phyloP scores from a whole-genome alignment of 169 alveolate genomes.

The Plasmodium sp. region DNA sequence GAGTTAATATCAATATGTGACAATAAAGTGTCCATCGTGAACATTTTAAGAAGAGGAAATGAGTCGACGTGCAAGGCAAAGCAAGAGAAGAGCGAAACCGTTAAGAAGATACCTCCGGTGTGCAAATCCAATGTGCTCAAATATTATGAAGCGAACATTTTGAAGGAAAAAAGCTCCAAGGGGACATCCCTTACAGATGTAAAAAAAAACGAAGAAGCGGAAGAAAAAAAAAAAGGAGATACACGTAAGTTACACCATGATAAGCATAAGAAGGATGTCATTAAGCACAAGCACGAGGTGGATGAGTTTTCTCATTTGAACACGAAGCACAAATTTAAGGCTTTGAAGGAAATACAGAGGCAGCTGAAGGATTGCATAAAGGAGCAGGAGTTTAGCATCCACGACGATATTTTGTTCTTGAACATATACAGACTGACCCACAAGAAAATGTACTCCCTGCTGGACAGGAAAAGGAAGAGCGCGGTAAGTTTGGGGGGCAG shows the following conservation, averaged over 20 bases:
- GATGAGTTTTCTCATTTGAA: slow-evolving; percentile 20
- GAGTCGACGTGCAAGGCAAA: not conserved
- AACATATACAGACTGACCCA: slow-evolving; percentile 57
- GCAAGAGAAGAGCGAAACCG: not conserved
- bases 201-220: not conserved
- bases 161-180: slow-evolving; percentile 5
- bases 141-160: slow-evolving; percentile 51
- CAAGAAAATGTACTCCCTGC: slow-evolving; percentile 37
- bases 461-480: slow-evolving; percentile 13
- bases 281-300: not conserved
- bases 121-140: slow-evolving; percentile 36
- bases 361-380: slow-evolving; percentile 16
- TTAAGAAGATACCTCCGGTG: not conserved
- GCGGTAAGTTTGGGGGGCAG: slow-evolving; percentile 34
- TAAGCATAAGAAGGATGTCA: not conserved
- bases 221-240: not conserved
- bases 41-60: slow-evolving; percentile 55
- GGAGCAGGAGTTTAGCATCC: slow-evolving; percentile 8
- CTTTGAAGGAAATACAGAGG: slow-evolving; percentile 39
- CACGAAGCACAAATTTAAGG: slow-evolving; percentile 12
- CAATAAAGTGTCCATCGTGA: slow-evolving; percentile 15
- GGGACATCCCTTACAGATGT: not conserved
- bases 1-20: slow-evolving; percentile 34
- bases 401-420: slow-evolving; percentile 46
- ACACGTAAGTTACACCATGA: not conserved